phyloP scores from a whole-genome alignment of 345 rosid species.

The Gossypium mustelinum region DNA sequence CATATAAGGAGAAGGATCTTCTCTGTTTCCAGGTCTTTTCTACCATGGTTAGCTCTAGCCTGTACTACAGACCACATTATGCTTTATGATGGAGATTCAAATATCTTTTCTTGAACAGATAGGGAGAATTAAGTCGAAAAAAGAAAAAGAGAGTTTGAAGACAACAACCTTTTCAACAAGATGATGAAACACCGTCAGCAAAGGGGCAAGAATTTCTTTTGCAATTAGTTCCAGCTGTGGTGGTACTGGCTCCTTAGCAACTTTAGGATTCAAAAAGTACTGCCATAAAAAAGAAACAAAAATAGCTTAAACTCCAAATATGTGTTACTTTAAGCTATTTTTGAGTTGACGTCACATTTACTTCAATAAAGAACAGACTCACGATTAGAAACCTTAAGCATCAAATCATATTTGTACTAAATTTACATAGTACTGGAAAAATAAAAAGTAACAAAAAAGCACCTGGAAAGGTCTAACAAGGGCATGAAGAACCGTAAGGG shows the following conservation, averaged over 20 bases:
- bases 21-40: constrained; percentile 46
- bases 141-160: constrained; percentile 7
- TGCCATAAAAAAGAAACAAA: constrained; percentile 26
- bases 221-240: constrained; percentile 65
- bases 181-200: constrained; percentile 51
- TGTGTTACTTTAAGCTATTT: background rate
- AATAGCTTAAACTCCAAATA: constrained; percentile 2
- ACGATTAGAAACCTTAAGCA: background rate
- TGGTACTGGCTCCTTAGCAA: constrained; percentile 78
- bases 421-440: background rate
- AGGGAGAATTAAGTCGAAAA: constrained; percentile 6
- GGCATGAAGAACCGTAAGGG: constrained; percentile 57
- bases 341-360: background rate
- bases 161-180: constrained; percentile 59
- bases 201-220: constrained; percentile 61
- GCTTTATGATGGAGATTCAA: constrained; percentile 19
- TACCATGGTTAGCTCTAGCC: constrained; percentile 37
- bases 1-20: constrained; percentile 55
- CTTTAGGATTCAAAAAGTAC: constrained; percentile 83
- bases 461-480: constrained; percentile 86
- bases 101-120: background rate
- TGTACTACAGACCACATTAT: constrained; percentile 37
- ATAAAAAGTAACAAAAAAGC: background rate
- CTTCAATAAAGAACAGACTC: background rate
- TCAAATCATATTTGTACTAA: background rate